A percentile compares a stretch with the other conserved stretches of the same genome.
These are phyloP conservation scores for Aspergillus heteromorphus DNA, from an alignment of 495 filamentous ascomycete species.

Conservation along the genomic window DNA sequence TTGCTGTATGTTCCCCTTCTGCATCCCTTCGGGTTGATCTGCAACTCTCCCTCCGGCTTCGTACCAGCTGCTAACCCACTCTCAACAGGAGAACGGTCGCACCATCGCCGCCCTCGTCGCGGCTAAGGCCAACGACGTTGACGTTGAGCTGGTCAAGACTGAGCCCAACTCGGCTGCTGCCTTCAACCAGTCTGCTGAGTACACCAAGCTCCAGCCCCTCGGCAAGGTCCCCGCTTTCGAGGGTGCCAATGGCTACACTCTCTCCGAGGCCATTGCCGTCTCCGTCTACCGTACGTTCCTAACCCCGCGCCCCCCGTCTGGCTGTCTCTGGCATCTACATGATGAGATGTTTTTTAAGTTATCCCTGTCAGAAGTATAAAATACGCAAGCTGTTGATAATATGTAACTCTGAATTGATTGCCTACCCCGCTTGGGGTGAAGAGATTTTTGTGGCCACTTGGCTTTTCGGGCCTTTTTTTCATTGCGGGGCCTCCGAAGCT, in stretches of 20 bases:
- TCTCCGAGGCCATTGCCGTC: constrained; percentile 89
- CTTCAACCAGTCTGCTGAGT: constrained; percentile 55
- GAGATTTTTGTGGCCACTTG: constrained; percentile 10
- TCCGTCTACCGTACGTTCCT: constrained; percentile 89
- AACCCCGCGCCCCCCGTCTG: constrained; percentile 6
- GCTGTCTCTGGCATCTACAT: constrained; percentile 35
- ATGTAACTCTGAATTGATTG: constrained; percentile 54
- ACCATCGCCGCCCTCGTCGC: constrained; percentile 82
- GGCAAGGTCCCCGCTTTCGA: constrained; percentile 90
- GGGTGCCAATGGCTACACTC: constrained; percentile 83
- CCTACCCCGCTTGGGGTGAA: constrained; percentile 32
- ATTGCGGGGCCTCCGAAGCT: constrained; percentile 13
- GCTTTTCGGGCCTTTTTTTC: constrained; percentile 2
- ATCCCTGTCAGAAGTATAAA: constrained; percentile 89
- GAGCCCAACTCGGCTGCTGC: constrained; percentile 36
- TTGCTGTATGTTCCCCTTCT: constrained; percentile 56
- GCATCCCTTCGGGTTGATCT: constrained; percentile 7
- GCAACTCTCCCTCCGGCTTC: neutral
- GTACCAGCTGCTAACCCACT: constrained; percentile 10
- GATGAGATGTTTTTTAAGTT: constrained; percentile 91
- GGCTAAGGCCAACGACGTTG: constrained; percentile 91
- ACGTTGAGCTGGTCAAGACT: constrained; percentile 75
- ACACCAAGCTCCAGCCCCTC: constrained; percentile 78
- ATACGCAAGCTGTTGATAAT: constrained; percentile 63
- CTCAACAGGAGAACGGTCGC: constrained; percentile 73